A percentile compares a stretch with the other conserved stretches of the same genome.
These are phyloP conservation scores for Monosporascus sp. DNA, from an alignment of 2,329 filamentous ascomycete genomes.

Conservation along the genomic window DNA sequence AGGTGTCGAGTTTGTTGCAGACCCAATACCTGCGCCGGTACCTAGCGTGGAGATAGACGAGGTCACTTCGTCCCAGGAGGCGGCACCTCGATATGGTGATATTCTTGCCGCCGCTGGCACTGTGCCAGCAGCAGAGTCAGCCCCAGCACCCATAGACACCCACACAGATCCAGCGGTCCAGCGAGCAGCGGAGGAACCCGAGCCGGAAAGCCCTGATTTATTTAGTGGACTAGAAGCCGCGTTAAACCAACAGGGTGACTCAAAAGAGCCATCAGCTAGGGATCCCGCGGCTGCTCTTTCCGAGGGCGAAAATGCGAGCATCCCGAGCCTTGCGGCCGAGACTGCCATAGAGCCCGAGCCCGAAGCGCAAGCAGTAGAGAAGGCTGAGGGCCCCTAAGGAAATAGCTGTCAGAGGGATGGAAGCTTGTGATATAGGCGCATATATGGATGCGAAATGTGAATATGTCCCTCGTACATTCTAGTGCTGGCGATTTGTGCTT, in stretches of 20 bases:
- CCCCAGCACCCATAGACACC: conserved; percentile 6
- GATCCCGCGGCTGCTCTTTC: conserved; percentile 4
- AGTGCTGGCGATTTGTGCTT: no score
- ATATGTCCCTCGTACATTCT: no score
- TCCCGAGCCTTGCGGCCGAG: not conserved
- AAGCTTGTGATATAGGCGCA: not conserved
- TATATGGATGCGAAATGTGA: no score
- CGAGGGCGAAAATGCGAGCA: not conserved
- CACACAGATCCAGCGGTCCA: conserved; percentile 10
- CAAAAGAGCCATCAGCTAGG: conserved; percentile 8
- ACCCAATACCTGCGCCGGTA: not conserved
- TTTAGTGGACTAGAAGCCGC: conserved; percentile 41
- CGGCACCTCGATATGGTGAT: not conserved
- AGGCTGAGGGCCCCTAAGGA: not conserved
- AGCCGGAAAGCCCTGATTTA: conserved; percentile 35
- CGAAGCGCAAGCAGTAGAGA: not conserved
- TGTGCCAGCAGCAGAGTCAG: conserved; percentile 9
- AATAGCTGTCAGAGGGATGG: not conserved
- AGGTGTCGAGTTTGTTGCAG: not conserved
- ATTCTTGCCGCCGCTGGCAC: not conserved
- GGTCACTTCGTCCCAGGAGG: not conserved
- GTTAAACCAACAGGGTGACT: conserved; percentile 33
- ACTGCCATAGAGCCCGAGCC: not conserved
- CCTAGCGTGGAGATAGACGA: not conserved
- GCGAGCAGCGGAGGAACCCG: conserved; percentile 22